Percentiles rank a stretch among this genome's conserved stretches.
phyloP scores from a whole-genome alignment of 352 stramenopile genomes.

The Phytopythium sindhum region DNA sequence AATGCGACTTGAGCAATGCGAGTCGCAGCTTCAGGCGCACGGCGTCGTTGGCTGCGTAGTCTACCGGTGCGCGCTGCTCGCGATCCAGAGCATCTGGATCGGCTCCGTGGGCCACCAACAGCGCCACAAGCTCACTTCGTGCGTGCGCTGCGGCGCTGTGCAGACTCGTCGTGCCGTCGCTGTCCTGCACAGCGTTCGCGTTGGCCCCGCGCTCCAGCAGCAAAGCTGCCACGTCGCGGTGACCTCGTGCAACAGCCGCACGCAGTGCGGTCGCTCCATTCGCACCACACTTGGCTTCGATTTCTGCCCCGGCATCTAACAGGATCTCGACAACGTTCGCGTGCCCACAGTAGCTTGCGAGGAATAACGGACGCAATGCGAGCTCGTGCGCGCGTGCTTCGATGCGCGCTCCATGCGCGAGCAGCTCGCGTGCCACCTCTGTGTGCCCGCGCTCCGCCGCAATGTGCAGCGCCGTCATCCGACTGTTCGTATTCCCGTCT shows the following conservation, averaged over 20 bases:
- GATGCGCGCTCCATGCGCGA: slow-evolving; percentile 37
- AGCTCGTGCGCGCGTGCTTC: slow-evolving; percentile 40
- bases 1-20: slow-evolving; percentile 52
- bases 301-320: slow-evolving; percentile 32
- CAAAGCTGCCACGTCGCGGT: slow-evolving; percentile 29
- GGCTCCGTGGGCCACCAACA: slow-evolving; percentile 29
- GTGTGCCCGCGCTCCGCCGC: slow-evolving; percentile 43
- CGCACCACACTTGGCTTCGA: slow-evolving; percentile 36
- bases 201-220: slow-evolving; percentile 38
- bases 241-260: slow-evolving; percentile 38
- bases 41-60: slow-evolving; percentile 41
- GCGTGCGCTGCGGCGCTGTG: slow-evolving; percentile 47
- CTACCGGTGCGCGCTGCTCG: slow-evolving; percentile 31
- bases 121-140: slow-evolving; percentile 32
- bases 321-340: slow-evolving; percentile 37
- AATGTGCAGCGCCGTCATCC: slow-evolving; percentile 55
- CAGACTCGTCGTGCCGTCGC: slow-evolving; percentile 40
- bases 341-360: slow-evolving; percentile 51
- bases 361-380: slow-evolving; percentile 36
- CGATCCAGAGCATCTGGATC: slow-evolving; percentile 34
- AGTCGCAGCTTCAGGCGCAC: slow-evolving; percentile 46
- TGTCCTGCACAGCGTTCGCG: slow-evolving; percentile 34
- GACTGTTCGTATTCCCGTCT: slow-evolving; percentile 6
- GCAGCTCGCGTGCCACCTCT: slow-evolving; percentile 34
- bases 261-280: slow-evolving; percentile 49